These are phyloP conservation scores for Venturia pyrina DNA, from an alignment of 2,329 filamentous ascomycete species.

Conservation along the genomic window DNA sequence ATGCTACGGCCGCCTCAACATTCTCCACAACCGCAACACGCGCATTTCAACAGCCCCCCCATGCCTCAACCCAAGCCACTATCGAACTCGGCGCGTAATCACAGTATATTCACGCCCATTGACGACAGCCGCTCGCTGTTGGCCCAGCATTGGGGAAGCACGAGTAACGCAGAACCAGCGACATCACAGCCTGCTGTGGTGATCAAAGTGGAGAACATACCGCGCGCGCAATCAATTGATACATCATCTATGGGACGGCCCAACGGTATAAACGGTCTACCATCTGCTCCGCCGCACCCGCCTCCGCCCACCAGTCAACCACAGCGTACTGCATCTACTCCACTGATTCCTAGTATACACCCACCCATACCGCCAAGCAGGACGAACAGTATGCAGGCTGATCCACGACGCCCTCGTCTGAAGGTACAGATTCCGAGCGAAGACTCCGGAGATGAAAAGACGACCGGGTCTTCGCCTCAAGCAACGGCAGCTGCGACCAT, in stretches of 20 bases:
- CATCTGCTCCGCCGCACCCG: slow-evolving; percentile 38
- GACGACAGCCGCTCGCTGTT: slow-evolving; percentile 85
- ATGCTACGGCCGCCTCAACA: slow-evolving; percentile 37
- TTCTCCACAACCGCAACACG: slow-evolving; percentile 32
- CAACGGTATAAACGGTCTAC: slow-evolving; percentile 24
- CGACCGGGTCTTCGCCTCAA: slow-evolving; percentile 50
- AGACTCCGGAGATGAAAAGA: slow-evolving; percentile 67
- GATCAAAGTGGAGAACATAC: slow-evolving; percentile 30
- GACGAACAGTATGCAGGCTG: slow-evolving; percentile 62
- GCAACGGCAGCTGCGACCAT: slow-evolving; percentile 18
- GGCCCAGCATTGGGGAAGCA: slow-evolving; percentile 60
- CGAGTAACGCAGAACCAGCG: slow-evolving; percentile 35
- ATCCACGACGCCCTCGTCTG: slow-evolving; percentile 60
- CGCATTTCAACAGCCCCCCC: slow-evolving; percentile 43
- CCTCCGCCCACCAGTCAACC: slow-evolving; percentile 25
- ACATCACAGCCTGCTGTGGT: slow-evolving; percentile 15
- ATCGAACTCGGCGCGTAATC: slow-evolving; percentile 51
- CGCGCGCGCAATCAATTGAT: slow-evolving; percentile 56
- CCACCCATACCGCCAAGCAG: slow-evolving; percentile 51
- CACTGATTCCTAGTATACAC: slow-evolving; percentile 58
- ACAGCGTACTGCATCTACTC: slow-evolving; percentile 45
- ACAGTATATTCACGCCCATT: slow-evolving; percentile 96
- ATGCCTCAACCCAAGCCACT: slow-evolving; percentile 56
- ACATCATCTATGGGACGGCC: slow-evolving; percentile 45
- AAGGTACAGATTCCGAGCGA: slow-evolving; percentile 95